Evolutionary conservation across 139 green algal species (phyloP).

Genomic region (Pseudopediastrum boryanum): DNA sequence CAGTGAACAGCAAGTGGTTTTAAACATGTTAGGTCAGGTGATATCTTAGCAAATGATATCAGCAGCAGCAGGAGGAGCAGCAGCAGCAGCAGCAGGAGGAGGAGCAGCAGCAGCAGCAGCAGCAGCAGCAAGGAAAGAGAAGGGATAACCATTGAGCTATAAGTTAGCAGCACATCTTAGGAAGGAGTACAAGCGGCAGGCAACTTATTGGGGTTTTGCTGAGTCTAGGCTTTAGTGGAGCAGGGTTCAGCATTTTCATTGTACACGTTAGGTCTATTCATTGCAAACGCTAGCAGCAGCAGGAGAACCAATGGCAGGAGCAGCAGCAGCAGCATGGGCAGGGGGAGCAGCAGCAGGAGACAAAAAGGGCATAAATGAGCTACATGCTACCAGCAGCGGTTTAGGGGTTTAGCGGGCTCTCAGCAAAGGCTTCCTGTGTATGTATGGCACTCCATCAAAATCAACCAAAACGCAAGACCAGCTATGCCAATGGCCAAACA

Average conservation of each 20-base stretch:
- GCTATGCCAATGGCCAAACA: neutral
- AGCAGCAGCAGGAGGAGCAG: constrained; percentile 8
- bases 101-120: constrained; percentile 21
- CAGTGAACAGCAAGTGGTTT: too few species aligned
- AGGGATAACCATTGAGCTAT: neutral
- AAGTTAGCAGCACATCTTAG: neutral
- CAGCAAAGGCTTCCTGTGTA: neutral
- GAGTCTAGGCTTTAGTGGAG: neutral
- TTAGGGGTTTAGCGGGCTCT: neutral
- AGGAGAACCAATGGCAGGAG: neutral
- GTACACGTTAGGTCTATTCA: constrained; percentile 18
- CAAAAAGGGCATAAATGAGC: neutral
- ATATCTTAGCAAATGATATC: too few species aligned
- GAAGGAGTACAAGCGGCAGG: neutral
- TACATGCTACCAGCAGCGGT: too few species aligned
- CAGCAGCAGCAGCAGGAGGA: neutral
- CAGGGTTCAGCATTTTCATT: neutral
- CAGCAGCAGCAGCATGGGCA: neutral
- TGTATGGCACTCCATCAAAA: too few species aligned
- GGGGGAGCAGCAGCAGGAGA: neutral
- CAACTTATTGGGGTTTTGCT: too few species aligned
- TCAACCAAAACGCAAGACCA: neutral
- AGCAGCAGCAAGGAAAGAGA: neutral
- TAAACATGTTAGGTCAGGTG: too few species aligned
- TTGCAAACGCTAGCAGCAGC: neutral